These are phyloP conservation scores for Thalia dealbata DNA, from an alignment of 176 grass and related monocot genomes.

Conservation along the genomic window DNA sequence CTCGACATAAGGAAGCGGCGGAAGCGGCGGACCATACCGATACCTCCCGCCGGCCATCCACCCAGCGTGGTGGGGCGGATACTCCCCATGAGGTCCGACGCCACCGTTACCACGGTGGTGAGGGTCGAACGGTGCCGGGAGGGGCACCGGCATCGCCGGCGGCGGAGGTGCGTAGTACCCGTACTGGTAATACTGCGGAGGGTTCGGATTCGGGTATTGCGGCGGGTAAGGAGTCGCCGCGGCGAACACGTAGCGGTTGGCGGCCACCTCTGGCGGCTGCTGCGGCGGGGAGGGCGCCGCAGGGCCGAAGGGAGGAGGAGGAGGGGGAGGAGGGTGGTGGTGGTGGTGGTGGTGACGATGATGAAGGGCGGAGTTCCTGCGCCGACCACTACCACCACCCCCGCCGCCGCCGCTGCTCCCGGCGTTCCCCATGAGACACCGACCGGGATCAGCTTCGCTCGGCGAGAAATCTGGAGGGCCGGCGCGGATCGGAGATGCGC, in stretches of 20 bases:
- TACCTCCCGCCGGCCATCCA: conserved; percentile 9
- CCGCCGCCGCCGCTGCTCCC: conserved; percentile 17
- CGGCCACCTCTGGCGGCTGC: conserved; percentile 7
- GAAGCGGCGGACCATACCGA: background rate
- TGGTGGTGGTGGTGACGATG: conserved; percentile 2
- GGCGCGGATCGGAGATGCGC: background rate
- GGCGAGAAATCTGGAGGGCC: background rate
- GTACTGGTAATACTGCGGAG: conserved; percentile 73
- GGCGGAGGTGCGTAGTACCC: conserved; percentile 57
- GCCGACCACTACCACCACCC: conserved; percentile 8
- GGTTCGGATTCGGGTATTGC: conserved; percentile 64
- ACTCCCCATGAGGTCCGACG: conserved; percentile 14
- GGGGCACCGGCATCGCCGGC: conserved; percentile 47
- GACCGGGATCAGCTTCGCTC: background rate
- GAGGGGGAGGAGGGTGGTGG: conserved; percentile 1
- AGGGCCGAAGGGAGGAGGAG: background rate
- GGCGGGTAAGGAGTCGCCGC: conserved; percentile 86
- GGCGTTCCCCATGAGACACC: conserved; percentile 29
- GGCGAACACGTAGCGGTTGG: conserved; percentile 84
- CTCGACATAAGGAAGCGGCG: conserved; percentile 25
- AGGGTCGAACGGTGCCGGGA: conserved; percentile 77
- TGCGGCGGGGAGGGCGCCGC: background rate
- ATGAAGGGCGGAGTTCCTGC: background rate
- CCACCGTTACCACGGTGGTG: conserved; percentile 33
- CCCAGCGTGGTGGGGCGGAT: conserved; percentile 19